Evolutionary conservation across 2,329 filamentous ascomycete species (phyloP), one percentile per base, ranked within the genome.

Genomic region (Xylariaceae sp.): DNA sequence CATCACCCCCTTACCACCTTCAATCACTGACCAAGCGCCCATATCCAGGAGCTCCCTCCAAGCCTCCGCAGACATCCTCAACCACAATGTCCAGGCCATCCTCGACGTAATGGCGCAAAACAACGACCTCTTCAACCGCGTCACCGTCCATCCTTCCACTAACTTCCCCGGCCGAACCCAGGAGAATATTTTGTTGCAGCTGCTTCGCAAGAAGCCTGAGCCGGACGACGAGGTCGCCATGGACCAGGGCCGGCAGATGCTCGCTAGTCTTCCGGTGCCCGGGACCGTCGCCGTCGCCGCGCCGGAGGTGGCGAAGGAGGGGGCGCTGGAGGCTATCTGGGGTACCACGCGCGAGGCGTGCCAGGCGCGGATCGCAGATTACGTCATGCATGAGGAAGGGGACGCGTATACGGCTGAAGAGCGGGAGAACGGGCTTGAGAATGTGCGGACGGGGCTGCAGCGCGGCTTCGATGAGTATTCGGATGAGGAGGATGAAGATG

Each of bases 131-230:
- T 83, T 95, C 57, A 79, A 78, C 53, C 82, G 83, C 51, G 78
- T 89, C 48, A 86, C 88, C 59, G 81, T 88, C 19, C 89, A 88
- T 66, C 90, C 90, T 0, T 83, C 85, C 12, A 87, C 89, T 2
- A 84, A 85, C 68, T 94, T 82, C 71, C 90, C 83, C 4, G 86
- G 83, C 36, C 85, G 80, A 62, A 85, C 80, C 5, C 84, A 89
- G 55, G 83, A 87, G 68, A 72, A 70, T 46, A 76, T 89, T 3
- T 77, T 92, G 1, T 77, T 81, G 22, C 81, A 86, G 63, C 76
- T 95, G 2, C 75, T 95, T 30, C 85, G 89, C 37, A 95, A 94
- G 72, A 94, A 94, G 68, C 79, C 91, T 46, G 89, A 94, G 61
- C 88, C 89, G 0, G 78, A 82, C 21, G 84, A 91, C 16, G 88